Conservation (phyloP, 2,329 filamentous ascomycete genomes). For the Neurospora sp. region DNA sequence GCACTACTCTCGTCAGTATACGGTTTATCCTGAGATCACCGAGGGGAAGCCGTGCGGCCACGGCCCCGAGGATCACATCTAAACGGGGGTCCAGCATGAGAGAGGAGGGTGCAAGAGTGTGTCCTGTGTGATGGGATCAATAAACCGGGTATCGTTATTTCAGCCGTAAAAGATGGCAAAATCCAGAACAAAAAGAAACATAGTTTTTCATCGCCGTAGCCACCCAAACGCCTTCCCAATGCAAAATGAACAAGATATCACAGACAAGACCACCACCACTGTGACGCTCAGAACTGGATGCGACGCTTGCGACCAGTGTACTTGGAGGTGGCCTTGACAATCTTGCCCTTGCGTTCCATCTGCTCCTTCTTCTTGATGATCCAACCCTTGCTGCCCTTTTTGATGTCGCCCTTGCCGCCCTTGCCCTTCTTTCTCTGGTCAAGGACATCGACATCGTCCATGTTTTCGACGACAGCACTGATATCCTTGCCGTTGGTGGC, state of each 20-base stretch:
- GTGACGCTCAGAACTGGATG: conserved; percentile 51
- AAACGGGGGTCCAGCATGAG: not conserved
- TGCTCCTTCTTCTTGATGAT: conserved; percentile 82
- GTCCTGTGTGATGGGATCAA: not conserved
- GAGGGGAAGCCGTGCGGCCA: conserved; percentile 15
- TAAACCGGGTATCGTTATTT: conserved; percentile 16
- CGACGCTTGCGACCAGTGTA: conserved; percentile 88
- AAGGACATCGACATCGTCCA: conserved; percentile 78
- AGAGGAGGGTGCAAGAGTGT: not conserved
- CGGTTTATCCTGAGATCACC: conserved; percentile 15
- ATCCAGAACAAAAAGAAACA: not conserved
- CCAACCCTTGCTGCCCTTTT: conserved; percentile 80
- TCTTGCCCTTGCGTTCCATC: conserved; percentile 88
- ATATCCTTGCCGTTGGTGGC: conserved; percentile 55
- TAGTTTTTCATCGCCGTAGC: conserved; percentile 4
- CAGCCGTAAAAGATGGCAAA: not conserved
- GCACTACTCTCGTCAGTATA: conserved; percentile 14
- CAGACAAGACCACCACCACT: not conserved
- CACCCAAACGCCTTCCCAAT: conserved; percentile 11
- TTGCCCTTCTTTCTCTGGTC: conserved; percentile 52
- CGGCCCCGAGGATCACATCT: conserved; percentile 8
- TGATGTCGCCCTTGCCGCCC: conserved; percentile 41
- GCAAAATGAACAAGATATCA: conserved; percentile 3
- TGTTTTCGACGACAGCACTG: conserved; percentile 76
- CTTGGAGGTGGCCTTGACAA: conserved; percentile 85